phyloP scores from a whole-genome alignment of 2,329 filamentous ascomycete genomes.

The Metarhizium album region DNA sequence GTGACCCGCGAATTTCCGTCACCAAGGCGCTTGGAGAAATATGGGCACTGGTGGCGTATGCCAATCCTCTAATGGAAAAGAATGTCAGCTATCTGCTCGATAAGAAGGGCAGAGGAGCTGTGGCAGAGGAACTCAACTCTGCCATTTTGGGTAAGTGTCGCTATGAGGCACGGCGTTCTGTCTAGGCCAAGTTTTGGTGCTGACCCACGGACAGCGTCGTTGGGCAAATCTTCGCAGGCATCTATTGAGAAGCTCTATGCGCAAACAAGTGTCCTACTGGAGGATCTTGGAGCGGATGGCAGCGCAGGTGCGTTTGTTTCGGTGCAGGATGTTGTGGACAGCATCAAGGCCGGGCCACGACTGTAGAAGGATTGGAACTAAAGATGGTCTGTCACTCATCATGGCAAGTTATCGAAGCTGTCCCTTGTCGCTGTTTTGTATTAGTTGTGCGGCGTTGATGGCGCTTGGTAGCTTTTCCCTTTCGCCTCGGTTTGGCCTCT shows the following conservation, averaged over 20 bases:
- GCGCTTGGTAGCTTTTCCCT: neutral
- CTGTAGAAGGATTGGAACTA: neutral
- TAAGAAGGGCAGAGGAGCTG: conserved; percentile 58
- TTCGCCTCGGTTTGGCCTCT: neutral
- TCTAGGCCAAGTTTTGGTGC: conserved; percentile 1
- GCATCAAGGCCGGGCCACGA: conserved; percentile 24
- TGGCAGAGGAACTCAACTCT: conserved; percentile 89
- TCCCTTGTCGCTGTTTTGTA: conserved; percentile 1
- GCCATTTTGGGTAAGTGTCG: conserved; percentile 68
- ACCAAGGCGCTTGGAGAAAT: conserved; percentile 69
- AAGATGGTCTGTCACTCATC: neutral
- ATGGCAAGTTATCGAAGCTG: neutral
- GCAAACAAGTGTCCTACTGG: conserved; percentile 78
- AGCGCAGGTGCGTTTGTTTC: conserved; percentile 75
- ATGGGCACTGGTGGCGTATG: conserved; percentile 79
- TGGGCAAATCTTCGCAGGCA: conserved; percentile 81
- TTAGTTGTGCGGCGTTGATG: conserved; percentile 3
- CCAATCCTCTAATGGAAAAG: conserved; percentile 64
- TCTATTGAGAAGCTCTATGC: conserved; percentile 77
- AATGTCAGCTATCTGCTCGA: conserved; percentile 72
- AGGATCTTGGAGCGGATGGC: conserved; percentile 68
- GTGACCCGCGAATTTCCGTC: conserved; percentile 59
- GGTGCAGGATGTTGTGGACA: conserved; percentile 37
- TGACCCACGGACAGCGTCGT: conserved; percentile 50
- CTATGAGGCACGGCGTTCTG: neutral